These are phyloP conservation scores for Nakazawaea anatomiae DNA, from an alignment of 805 yeast species.

Conservation along the genomic window DNA sequence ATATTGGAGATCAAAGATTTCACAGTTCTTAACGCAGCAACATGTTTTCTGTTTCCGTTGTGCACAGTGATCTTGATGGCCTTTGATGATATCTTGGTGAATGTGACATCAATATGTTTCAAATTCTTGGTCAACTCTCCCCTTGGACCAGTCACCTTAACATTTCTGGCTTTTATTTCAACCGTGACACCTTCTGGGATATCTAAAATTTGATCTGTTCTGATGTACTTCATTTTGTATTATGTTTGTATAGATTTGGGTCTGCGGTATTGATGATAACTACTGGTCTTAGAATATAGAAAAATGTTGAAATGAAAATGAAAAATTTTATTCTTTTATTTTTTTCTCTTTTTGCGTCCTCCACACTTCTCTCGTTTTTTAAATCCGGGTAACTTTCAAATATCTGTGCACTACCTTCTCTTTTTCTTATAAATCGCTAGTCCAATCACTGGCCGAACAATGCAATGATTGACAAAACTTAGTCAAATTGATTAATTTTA, in stretches of 20 bases:
- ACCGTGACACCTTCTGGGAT: constrained; percentile 92
- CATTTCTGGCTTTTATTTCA: constrained; percentile 82
- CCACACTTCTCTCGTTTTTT: not conserved
- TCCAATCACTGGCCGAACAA: not conserved
- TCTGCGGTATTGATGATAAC: not conserved
- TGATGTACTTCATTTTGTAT: constrained; percentile 50
- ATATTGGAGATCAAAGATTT: constrained; percentile 91
- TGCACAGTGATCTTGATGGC: constrained; percentile 86
- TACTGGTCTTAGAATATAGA: no score
- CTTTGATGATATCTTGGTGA: constrained; percentile 67
- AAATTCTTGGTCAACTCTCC: constrained; percentile 88
- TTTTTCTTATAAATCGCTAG: no score
- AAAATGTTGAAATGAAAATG: not conserved
- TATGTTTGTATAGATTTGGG: not conserved
- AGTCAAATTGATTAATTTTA: not conserved
- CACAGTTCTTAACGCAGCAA: constrained; percentile 98
- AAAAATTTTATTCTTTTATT: not conserved
- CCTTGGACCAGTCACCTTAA: constrained; percentile 96
- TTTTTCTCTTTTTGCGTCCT: not conserved
- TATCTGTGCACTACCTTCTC: not conserved
- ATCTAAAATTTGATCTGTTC: constrained; percentile 51
- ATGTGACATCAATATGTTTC: constrained; percentile 92
- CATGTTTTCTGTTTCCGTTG: constrained; percentile 99
- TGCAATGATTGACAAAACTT: not conserved
- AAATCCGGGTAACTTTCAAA: not conserved